A percentile compares a stretch with the other conserved stretches of the same genome.
Evolutionary conservation across 306 rosid genomes (phyloP).

Genomic region (Cicer yamashitae): DNA sequence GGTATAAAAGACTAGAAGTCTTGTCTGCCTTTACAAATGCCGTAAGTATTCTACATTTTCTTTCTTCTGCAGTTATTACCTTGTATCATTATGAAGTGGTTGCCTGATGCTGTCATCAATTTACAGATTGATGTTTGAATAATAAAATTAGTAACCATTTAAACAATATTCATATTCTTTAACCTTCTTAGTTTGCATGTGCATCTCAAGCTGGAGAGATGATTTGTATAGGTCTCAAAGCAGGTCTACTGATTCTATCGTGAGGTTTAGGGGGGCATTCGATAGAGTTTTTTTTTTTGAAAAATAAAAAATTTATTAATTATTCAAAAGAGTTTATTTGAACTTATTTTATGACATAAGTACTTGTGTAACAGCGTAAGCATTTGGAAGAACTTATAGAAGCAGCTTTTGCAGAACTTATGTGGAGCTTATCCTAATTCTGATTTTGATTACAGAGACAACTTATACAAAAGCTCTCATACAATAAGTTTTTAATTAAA

Average conservation of each 20-base stretch:
- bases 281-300: not conserved
- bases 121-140: slow-evolving; percentile 14
- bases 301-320: too few species aligned
- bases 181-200: slow-evolving; percentile 12
- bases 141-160: not conserved
- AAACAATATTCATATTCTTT: slow-evolving; percentile 5
- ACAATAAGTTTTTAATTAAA: not conserved
- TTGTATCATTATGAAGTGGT: not conserved
- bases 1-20: slow-evolving; percentile 94
- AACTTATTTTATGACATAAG: not conserved
- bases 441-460: not conserved
- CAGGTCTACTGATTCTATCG: slow-evolving; percentile 22
- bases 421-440: not conserved
- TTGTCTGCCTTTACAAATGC: slow-evolving; percentile 97
- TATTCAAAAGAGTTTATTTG: not conserved
- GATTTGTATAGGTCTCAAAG: not conserved
- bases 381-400: slow-evolving; percentile 7
- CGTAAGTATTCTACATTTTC: slow-evolving; percentile 66
- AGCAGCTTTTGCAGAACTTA: not conserved
- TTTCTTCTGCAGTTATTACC: slow-evolving; percentile 32
- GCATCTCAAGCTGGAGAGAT: slow-evolving; percentile 37
- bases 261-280: slow-evolving; percentile 7
- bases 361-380: not conserved
- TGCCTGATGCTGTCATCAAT: slow-evolving; percentile 32
- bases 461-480: not conserved